phyloP scores from a whole-genome alignment of 805 yeast species.

The Ascoidea tarda region DNA sequence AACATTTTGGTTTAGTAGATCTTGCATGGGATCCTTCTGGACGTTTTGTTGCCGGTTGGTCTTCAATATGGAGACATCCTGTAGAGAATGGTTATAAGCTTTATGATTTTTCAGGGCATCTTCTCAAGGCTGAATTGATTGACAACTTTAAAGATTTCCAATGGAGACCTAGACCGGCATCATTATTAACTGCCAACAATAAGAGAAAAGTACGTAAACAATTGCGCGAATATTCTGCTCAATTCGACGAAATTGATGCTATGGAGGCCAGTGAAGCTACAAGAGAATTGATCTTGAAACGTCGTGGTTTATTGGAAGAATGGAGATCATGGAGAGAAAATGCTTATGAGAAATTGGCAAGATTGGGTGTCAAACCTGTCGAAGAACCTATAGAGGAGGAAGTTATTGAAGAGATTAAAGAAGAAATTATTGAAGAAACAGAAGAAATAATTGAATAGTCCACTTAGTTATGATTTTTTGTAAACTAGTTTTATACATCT shows the following conservation, averaged over 20 bases:
- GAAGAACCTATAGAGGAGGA: conserved; percentile 36
- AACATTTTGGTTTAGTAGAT: conserved; percentile 68
- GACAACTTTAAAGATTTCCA: conserved; percentile 79
- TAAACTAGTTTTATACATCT: too few species aligned
- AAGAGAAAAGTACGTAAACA: conserved; percentile 84
- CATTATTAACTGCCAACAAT: conserved; percentile 61
- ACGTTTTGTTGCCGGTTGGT: conserved; percentile 77
- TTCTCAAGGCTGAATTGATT: conserved; percentile 59
- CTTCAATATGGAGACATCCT: conserved; percentile 72
- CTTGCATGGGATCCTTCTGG: conserved; percentile 95
- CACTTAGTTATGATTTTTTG: too few species aligned
- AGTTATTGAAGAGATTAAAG: conserved; percentile 65
- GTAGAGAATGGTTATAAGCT: conserved; percentile 85
- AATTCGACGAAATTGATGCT: conserved; percentile 88
- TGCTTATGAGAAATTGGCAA: conserved; percentile 32
- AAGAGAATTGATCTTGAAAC: conserved; percentile 74
- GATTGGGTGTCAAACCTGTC: conserved; percentile 28
- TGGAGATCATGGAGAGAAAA: conserved; percentile 72
- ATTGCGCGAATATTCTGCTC: conserved; percentile 77
- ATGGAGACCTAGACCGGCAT: conserved; percentile 96
- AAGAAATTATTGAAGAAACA: conserved; percentile 56
- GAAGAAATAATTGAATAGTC: conserved; percentile 46
- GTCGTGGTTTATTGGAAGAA: conserved; percentile 69
- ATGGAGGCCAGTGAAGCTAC: conserved; percentile 91
- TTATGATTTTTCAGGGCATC: conserved; percentile 70